A percentile compares a stretch with the other conserved stretches of the same genome.
These are phyloP conservation scores for Ascochyta rabiei DNA, from an alignment of 2,329 filamentous ascomycete species.

Conservation along the genomic window DNA sequence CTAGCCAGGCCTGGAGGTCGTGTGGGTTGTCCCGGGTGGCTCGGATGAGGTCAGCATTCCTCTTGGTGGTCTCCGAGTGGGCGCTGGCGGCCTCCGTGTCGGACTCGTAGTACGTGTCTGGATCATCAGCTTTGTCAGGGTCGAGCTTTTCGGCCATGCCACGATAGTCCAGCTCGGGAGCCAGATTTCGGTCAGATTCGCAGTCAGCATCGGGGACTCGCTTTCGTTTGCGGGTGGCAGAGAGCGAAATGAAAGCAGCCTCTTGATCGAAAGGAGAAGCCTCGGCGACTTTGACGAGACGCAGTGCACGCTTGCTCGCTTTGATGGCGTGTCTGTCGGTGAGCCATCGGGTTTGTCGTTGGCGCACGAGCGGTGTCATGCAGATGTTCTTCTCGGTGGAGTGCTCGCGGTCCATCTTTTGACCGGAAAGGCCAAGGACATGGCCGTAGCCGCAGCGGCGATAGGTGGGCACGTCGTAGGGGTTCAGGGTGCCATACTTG, in stretches of 20 bases:
- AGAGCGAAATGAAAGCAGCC: slow-evolving; percentile 42
- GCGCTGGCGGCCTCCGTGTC: slow-evolving; percentile 22
- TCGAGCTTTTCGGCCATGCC: slow-evolving; percentile 41
- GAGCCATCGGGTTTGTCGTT: slow-evolving; percentile 57
- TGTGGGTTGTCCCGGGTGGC: slow-evolving; percentile 68
- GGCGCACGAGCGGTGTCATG: slow-evolving; percentile 41
- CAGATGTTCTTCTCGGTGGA: slow-evolving; percentile 58
- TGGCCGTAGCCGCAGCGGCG: slow-evolving; percentile 70
- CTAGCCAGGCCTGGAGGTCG: slow-evolving; percentile 75
- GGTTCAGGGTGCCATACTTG: slow-evolving; percentile 75
- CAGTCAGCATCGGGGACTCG: slow-evolving; percentile 22
- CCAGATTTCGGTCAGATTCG: slow-evolving; percentile 8
- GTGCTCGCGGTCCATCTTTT: slow-evolving; percentile 71
- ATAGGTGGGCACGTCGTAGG: slow-evolving; percentile 74
- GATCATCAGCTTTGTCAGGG: slow-evolving; percentile 32
- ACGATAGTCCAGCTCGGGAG: slow-evolving; percentile 42
- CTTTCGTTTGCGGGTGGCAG: slow-evolving; percentile 29
- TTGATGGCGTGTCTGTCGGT: slow-evolving; percentile 28
- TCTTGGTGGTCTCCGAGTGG: slow-evolving; percentile 52
- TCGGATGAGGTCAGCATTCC: slow-evolving; percentile 66
- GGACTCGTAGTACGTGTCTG: slow-evolving; percentile 46
- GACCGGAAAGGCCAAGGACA: slow-evolving; percentile 69
- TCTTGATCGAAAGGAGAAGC: slow-evolving; percentile 5
- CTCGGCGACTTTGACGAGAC: slow-evolving; percentile 28
- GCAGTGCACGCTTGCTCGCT: slow-evolving; percentile 34